phyloP scores from a whole-genome alignment of 768 basidiomycete species.

The Amanita thiersii region DNA sequence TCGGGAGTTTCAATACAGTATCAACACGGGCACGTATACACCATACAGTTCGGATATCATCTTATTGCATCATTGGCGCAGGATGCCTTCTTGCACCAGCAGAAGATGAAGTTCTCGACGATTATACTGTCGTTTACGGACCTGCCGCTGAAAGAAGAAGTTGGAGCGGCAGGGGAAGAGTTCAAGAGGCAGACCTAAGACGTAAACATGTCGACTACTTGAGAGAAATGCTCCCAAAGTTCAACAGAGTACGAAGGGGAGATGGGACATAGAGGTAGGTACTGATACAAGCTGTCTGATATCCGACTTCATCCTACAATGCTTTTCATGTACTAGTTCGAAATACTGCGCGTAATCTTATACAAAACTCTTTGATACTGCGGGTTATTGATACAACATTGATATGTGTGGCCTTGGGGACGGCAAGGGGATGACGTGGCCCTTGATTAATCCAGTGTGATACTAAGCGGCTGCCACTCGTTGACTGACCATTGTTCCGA shows the following conservation, averaged over 20 bases:
- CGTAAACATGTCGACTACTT: slow-evolving; percentile 89
- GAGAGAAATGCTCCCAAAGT: slow-evolving; percentile 85
- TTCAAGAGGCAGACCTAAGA: slow-evolving; percentile 78
- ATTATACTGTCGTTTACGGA: slow-evolving; percentile 83
- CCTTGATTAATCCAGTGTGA: neutral
- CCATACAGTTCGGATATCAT: slow-evolving; percentile 70
- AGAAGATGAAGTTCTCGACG: slow-evolving; percentile 70
- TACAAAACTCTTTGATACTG: neutral
- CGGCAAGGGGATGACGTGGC: neutral
- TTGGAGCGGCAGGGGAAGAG: slow-evolving; percentile 82
- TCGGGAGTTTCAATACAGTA: slow-evolving; percentile 84
- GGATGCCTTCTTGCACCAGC: slow-evolving; percentile 73
- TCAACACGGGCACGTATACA: slow-evolving; percentile 79
- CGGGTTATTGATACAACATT: slow-evolving; percentile 5
- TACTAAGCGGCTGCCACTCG: slow-evolving; percentile 4
- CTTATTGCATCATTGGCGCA: slow-evolving; percentile 79
- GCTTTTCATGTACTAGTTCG: neutral
- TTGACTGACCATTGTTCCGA: slow-evolving; percentile 4
- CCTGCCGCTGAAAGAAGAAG: slow-evolving; percentile 60
- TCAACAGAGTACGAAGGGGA: slow-evolving; percentile 63
- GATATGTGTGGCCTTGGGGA: neutral
- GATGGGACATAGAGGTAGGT: slow-evolving; percentile 34
- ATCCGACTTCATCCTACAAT: neutral
- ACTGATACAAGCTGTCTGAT: neutral
- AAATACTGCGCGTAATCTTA: neutral